Conservation (phyloP, 2,329 filamentous ascomycete species). For the Chaetothyriales sp. region DNA sequence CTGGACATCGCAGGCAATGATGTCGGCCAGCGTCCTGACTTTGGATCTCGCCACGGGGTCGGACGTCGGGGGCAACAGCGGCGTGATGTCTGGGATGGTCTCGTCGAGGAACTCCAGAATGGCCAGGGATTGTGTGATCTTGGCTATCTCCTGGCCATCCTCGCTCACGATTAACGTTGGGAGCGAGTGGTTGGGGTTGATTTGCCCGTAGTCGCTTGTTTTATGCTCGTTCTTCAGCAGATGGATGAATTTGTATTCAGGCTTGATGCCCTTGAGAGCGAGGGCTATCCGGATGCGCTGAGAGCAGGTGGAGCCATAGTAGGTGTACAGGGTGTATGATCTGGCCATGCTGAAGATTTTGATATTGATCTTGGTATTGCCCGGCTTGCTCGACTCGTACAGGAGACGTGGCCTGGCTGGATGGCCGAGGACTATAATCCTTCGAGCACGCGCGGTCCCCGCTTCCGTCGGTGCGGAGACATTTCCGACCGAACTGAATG, state of each 20-base stretch:
- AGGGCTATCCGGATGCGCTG: conserved; percentile 47
- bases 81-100: conserved; percentile 25
- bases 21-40: conserved; percentile 38
- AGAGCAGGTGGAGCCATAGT: conserved; percentile 49
- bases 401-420: background rate
- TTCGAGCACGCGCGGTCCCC: background rate
- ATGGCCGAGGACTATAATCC: too few relatives aligned
- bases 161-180: conserved; percentile 36
- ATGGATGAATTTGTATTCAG: conserved; percentile 36
- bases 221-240: conserved; percentile 40
- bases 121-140: conserved; percentile 40
- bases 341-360: conserved; percentile 1
- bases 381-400: background rate
- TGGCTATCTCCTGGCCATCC: conserved; percentile 23
- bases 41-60: conserved; percentile 32
- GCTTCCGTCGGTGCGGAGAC: background rate
- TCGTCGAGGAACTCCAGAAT: conserved; percentile 50
- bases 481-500: background rate
- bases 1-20: conserved; percentile 44
- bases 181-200: conserved; percentile 42
- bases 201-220: conserved; percentile 27
- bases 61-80: conserved; percentile 32
- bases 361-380: too few relatives aligned
- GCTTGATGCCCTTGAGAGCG: conserved; percentile 38
- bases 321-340: conserved; percentile 36